Conservation (phyloP, 345 rosid genomes). For the Salix purpurea region DNA sequence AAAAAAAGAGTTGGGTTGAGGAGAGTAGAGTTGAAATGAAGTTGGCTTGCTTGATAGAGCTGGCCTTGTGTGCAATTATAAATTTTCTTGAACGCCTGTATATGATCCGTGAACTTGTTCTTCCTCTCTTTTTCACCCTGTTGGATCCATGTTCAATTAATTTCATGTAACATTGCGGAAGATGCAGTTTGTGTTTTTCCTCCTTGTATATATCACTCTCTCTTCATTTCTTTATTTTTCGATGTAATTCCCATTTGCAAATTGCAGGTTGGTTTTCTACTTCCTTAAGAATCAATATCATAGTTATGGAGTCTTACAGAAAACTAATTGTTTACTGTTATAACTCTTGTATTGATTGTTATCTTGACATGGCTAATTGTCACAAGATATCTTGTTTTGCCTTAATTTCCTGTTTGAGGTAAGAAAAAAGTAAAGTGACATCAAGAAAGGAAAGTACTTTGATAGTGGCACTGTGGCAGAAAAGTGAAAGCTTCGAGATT, state of each 20-base stretch:
- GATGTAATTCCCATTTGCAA: background rate
- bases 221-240: background rate
- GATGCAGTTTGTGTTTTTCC: background rate
- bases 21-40: constrained; percentile 6
- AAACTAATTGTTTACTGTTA: background rate
- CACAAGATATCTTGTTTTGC: background rate
- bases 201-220: background rate
- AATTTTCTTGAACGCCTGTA: background rate
- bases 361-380: background rate
- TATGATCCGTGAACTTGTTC: constrained; percentile 5
- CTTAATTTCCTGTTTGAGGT: background rate
- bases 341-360: background rate
- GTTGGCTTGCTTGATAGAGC: background rate
- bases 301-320: background rate
- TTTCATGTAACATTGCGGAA: background rate
- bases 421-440: constrained; percentile 1
- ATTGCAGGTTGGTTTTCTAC: background rate
- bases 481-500: background rate
- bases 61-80: background rate
- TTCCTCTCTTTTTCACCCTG: background rate
- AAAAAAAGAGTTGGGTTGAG: background rate
- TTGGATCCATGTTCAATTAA: background rate
- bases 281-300: background rate
- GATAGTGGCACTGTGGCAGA: background rate
- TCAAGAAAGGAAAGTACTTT: constrained; percentile 3